Conservation (phyloP, 2,329 filamentous ascomycete genomes). For the Daldinia sp. region DNA sequence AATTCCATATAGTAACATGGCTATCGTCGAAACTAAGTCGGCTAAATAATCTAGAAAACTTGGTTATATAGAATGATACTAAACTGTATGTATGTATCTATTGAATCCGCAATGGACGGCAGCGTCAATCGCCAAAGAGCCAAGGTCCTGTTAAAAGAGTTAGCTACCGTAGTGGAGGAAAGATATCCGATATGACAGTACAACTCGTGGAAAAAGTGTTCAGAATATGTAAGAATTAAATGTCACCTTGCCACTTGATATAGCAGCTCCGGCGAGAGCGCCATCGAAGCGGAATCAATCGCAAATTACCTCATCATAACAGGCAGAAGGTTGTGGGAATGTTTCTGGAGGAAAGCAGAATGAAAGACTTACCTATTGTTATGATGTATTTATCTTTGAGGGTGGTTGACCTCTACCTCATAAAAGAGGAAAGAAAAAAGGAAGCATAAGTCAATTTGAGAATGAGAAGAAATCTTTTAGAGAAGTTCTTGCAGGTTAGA, state of each 20-base stretch:
- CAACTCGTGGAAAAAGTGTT: slow-evolving; percentile 52
- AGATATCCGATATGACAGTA: background rate
- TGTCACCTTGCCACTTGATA: slow-evolving; percentile 85
- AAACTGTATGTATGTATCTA: background rate
- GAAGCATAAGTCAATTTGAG: background rate
- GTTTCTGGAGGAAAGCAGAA: slow-evolving; percentile 18
- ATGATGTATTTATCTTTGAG: background rate
- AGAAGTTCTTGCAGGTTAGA: background rate
- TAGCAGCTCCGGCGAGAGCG: slow-evolving; percentile 90
- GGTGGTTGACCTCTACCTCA: too few species aligned
- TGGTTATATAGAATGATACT: background rate
- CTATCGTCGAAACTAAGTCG: background rate
- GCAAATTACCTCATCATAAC: slow-evolving; percentile 98
- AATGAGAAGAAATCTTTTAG: background rate
- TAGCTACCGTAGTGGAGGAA: background rate
- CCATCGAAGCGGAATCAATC: slow-evolving; percentile 90
- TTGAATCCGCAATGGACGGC: background rate
- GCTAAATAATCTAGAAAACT: background rate
- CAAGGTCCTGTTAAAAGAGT: background rate
- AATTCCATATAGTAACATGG: background rate
- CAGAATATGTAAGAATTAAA: slow-evolving; percentile 99
- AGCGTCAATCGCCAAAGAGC: background rate
- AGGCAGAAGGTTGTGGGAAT: slow-evolving; percentile 18
- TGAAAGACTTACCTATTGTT: slow-evolving; percentile 1
- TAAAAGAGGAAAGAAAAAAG: background rate